phyloP scores from a whole-genome alignment of 2,329 filamentous ascomycete genomes.

The Colletotrichum simmondsii region DNA sequence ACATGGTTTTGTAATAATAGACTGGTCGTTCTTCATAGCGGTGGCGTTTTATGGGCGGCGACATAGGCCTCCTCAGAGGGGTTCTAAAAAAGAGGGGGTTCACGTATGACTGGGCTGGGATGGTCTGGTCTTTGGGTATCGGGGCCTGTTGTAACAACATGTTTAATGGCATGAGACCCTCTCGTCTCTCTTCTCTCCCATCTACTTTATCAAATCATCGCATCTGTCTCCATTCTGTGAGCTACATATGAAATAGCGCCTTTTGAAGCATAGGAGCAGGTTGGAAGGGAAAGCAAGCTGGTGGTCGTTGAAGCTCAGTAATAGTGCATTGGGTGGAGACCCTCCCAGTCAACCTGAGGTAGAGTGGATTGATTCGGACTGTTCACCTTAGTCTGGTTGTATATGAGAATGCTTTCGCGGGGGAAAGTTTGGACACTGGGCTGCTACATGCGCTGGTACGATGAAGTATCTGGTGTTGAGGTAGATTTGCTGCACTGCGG shows the following conservation, averaged over 20 bases:
- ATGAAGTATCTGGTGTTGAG: not conserved
- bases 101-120: not conserved
- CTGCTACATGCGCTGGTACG: fast-evolving
- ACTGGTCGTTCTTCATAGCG: conserved; percentile 53
- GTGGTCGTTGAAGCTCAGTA: no score
- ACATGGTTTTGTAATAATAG: conserved; percentile 45
- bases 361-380: not conserved
- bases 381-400: not conserved
- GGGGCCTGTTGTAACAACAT: conserved; percentile 11
- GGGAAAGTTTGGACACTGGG: no score
- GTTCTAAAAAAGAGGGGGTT: not conserved
- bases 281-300: not conserved
- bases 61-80: not conserved
- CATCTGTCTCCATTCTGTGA: not conserved
- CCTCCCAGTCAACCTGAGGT: no score
- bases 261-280: not conserved
- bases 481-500: not conserved
- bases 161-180: conserved; percentile 28
- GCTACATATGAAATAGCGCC: not conserved
- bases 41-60: conserved; percentile 49
- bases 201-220: no score
- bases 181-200: conserved; percentile 33
- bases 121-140: conserved; percentile 13
- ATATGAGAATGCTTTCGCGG: not conserved
- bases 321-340: no score